Percentiles rank a stretch among this genome's conserved stretches.
phyloP scores from a whole-genome alignment of 2,329 filamentous ascomycete genomes.

The Pseudogymnoascus sp. region DNA sequence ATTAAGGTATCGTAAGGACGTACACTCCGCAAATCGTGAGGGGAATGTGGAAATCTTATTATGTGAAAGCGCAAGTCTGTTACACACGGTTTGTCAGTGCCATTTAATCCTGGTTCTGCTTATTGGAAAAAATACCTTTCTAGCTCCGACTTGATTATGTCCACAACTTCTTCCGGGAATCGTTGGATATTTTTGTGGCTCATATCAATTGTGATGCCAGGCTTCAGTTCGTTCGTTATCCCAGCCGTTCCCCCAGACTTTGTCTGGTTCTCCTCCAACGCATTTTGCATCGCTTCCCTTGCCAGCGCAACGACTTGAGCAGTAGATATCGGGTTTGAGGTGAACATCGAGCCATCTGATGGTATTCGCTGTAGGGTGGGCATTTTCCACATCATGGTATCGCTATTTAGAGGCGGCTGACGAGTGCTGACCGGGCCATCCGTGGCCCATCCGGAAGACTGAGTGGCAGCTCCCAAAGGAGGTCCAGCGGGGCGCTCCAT shows the following conservation, averaged over 20 bases:
- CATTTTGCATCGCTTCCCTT: slow-evolving; percentile 59
- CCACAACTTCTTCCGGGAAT: slow-evolving; percentile 31
- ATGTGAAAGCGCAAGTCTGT: slow-evolving; percentile 71
- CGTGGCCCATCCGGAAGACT: slow-evolving; percentile 33
- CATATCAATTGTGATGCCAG: slow-evolving; percentile 70
- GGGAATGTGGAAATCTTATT: slow-evolving; percentile 68
- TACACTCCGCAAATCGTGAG: slow-evolving; percentile 65
- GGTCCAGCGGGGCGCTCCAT: slow-evolving; percentile 29
- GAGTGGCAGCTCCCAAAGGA: slow-evolving; percentile 29
- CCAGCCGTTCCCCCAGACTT: slow-evolving; percentile 55
- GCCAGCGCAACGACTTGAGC: slow-evolving; percentile 59
- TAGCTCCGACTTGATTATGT: slow-evolving; percentile 31
- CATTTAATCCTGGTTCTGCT: slow-evolving; percentile 22
- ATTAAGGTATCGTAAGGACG: slow-evolving; percentile 71
- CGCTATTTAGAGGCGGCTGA: slow-evolving; percentile 30
- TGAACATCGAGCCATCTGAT: slow-evolving; percentile 37
- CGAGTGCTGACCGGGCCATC: slow-evolving; percentile 32
- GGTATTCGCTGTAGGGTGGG: slow-evolving; percentile 45
- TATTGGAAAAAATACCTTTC: slow-evolving; percentile 24
- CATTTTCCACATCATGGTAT: slow-evolving; percentile 24
- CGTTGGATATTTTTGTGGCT: slow-evolving; percentile 64
- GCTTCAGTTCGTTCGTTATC: slow-evolving; percentile 54
- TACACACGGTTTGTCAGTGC: slow-evolving; percentile 19
- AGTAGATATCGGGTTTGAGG: slow-evolving; percentile 48
- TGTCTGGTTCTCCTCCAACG: slow-evolving; percentile 57